Evolutionary conservation across 129 eudicot genomes (phyloP), one percentile per base, ranked within the genome.

Genomic region (Daucus carota): DNA sequence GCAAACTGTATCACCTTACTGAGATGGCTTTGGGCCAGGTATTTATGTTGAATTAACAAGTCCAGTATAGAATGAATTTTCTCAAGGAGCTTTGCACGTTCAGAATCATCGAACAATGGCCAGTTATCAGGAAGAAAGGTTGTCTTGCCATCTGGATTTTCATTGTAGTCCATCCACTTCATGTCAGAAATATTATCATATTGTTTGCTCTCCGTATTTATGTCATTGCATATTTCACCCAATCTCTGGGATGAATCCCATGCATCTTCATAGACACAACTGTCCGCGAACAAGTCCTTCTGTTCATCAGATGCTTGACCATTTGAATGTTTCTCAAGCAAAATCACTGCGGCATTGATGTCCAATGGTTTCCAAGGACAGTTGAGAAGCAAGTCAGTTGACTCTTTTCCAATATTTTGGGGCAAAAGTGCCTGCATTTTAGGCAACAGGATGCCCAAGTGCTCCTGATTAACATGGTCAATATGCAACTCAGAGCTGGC

Each of bases 291-390:
- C 75, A 86, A 83, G 50, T 80, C 87, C 65, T 83, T 80, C 9
- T 69, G 74, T 31, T 81, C 88, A 66, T 82, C 84, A 57, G 85
- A 69, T 47, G 69, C 73, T 7, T 48, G 81, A 11, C 81, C 70
- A 83, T 85, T 85, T 10, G 85, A 84, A 75, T 73, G 90, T 75
- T 73, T 44, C 9, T 85, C 92, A 34, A 87, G 81, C 91, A 89
- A 87, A 54, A 77, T 89, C 71, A 85, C 79, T n/a, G 97, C 88
- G 34, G 87, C 92, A 85, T 76, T 83, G 63, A 85, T 80, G 70
- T 94, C 97, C 75, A 94, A 47, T 31, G 99, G 89, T 81, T 85
- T 91, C 99, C 99, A 94, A 16, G 88, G 77, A 79, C 88, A 88
- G 47, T 81, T 87, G 28, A 91, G 77, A 86, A 94, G 93, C 97